Evolutionary conservation across 1,284 basidiomycete species (phyloP).

Genomic region (Ganoderma lingzhi): DNA sequence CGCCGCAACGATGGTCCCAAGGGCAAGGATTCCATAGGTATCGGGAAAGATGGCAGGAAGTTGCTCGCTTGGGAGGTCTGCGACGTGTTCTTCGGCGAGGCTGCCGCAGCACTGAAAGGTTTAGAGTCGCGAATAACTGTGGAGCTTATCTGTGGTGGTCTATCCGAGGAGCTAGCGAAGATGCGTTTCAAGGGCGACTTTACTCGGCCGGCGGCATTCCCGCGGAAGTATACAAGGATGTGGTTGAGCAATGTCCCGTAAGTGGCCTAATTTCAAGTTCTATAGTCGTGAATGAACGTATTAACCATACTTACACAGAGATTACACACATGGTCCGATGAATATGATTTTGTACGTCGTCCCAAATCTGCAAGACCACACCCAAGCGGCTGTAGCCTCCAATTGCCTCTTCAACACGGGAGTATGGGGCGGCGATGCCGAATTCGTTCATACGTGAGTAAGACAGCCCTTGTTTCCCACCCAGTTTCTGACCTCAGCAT

Average conservation of each 20-base stretch:
- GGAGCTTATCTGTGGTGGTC: constrained; percentile 25
- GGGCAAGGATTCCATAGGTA: not conserved
- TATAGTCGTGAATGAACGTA: no score
- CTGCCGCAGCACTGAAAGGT: constrained; percentile 17
- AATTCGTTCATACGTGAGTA: constrained; percentile 42
- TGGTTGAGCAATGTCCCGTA: constrained; percentile 37
- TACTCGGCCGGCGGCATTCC: constrained; percentile 20
- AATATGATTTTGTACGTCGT: constrained; percentile 40
- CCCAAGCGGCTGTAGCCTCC: constrained; percentile 37
- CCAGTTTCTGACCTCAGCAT: no score
- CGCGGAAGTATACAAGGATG: constrained; percentile 29
- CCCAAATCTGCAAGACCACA: constrained; percentile 37
- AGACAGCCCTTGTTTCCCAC: no score
- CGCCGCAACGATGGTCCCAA: not conserved
- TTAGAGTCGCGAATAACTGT: constrained; percentile 34
- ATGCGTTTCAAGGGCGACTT: constrained; percentile 22
- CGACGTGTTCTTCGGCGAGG: constrained; percentile 18
- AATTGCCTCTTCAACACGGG: constrained; percentile 44
- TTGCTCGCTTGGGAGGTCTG: constrained; percentile 17
- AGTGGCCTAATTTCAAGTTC: constrained; percentile 18
- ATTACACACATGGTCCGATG: constrained; percentile 45
- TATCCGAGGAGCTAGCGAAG: constrained; percentile 29
- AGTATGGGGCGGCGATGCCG: constrained; percentile 38
- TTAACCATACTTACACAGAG: constrained; percentile 29
- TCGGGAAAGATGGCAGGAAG: not conserved